phyloP scores from a whole-genome alignment of 805 yeast species.

The Metschnikowia kofuensis region DNA sequence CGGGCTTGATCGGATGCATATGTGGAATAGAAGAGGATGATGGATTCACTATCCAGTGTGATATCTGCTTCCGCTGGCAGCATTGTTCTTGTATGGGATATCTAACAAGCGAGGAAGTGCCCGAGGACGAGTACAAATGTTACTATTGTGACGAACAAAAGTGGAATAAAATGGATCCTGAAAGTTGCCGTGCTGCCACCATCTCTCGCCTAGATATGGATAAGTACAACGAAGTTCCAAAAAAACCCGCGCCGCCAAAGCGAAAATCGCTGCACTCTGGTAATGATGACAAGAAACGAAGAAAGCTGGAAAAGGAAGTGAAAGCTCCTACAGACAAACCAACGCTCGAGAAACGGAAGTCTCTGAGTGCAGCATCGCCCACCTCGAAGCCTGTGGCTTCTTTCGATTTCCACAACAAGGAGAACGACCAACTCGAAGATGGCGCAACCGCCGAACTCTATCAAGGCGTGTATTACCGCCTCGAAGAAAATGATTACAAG shows the following conservation, averaged over 20 bases:
- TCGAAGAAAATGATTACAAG: conserved; percentile 46
- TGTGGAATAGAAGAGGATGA: conserved; percentile 87
- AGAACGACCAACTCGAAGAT: conserved; percentile 40
- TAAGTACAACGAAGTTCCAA: conserved; percentile 19
- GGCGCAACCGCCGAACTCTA: conserved; percentile 46
- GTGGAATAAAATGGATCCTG: conserved; percentile 44
- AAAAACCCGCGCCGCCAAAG: conserved; percentile 14
- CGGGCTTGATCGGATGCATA: conserved; percentile 85
- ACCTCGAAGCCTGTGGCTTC: conserved; percentile 1
- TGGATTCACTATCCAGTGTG: conserved; percentile 94
- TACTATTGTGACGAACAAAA: conserved; percentile 60
- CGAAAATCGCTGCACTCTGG: conserved; percentile 19
- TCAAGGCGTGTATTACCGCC: conserved; percentile 50
- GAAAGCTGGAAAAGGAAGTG: conserved; percentile 18
- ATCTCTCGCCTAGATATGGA: conserved; percentile 30
- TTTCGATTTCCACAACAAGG: conserved; percentile 30
- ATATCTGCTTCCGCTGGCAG: conserved; percentile 89
- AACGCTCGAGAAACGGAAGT: conserved; percentile 13
- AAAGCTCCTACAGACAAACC: conserved; percentile 7
- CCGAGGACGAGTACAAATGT: conserved; percentile 75
- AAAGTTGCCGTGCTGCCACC: conserved; percentile 29
- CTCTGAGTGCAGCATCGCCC: conserved; percentile 10
- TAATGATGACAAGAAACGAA: conserved; percentile 35
- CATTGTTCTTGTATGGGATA: conserved; percentile 90
- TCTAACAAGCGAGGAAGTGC: conserved; percentile 66